phyloP scores from a whole-genome alignment of 371 early-diverging fungal species.

The Mortierella sp. region DNA sequence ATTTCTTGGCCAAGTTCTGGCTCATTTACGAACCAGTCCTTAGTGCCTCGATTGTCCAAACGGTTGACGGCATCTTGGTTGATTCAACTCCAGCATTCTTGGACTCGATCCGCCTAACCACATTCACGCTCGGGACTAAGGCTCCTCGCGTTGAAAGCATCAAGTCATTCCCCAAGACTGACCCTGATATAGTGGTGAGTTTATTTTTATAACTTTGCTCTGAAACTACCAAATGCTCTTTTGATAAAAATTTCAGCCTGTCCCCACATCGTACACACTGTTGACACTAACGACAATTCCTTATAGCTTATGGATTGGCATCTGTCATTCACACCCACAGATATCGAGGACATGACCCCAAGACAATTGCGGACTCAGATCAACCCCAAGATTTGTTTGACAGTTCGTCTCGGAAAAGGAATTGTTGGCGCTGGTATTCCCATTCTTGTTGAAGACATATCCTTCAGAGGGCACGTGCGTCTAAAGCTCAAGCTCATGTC shows the following conservation, averaged over 20 bases:
- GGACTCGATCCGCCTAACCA: constrained; percentile 89
- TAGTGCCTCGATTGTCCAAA: constrained; percentile 80
- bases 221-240: no score
- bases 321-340: constrained; percentile 90
- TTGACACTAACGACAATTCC: background rate
- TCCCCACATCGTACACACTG: no score
- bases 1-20: constrained; percentile 93
- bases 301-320: constrained; percentile 91
- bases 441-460: constrained; percentile 92
- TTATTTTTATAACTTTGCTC: background rate
- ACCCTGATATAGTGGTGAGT: constrained; percentile 85
- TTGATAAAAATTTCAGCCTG: no score
- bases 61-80: constrained; percentile 79
- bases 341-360: constrained; percentile 74
- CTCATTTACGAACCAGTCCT: constrained; percentile 94
- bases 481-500: constrained; percentile 86
- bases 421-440: constrained; percentile 92
- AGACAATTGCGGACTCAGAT: constrained; percentile 70
- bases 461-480: constrained; percentile 86
- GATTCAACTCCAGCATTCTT: constrained; percentile 90
- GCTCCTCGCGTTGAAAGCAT: constrained; percentile 93
- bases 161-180: constrained; percentile 79
- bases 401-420: constrained; percentile 91
- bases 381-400: constrained; percentile 95
- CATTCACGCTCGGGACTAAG: constrained; percentile 97